Base-by-base conservation (phyloP, 768 basidiomycete species). In the Termitomyces sp. region DNA sequence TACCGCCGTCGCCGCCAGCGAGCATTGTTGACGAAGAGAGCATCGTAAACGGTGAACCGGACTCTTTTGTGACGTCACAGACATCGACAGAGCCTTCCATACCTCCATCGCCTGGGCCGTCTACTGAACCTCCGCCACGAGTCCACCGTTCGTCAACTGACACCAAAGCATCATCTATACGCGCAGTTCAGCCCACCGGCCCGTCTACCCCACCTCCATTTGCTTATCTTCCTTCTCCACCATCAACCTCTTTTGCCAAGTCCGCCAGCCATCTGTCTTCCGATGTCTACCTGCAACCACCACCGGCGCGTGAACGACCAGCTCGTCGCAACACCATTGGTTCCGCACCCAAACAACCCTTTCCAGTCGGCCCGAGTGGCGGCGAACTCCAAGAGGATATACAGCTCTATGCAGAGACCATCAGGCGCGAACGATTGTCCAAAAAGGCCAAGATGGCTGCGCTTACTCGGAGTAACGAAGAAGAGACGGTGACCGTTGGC, bases 321-420 rank as follows among this genome's bases (percentile, higher is more conserved):
- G 67, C 78, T 5, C 79, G 90, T 14, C 77, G 90, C 26, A 88
- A 91, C 64, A 91, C 90, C 2, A 90, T 83, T 0, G 87, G 89
- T 3, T 83, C 86, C 0, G 69, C 72, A 8, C 65, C 74, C 32
- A 60, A 63, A 63, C 57, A 31, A 58, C 24, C 55, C 44, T 64
- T 70, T 34, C 67, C 73, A 22, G 69, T 69, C 64, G 54, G 63
- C 60, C n/a, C 59, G 48, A 42, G 71, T 73, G 18, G 74, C 76
- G 79, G 74, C 34, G 87, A 84, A 62, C 78, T 93, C 0, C 87
- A 87, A 43, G 78, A 82, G 31, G 92, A 94, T 65, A 97, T 97
- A 44, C 82, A 94, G 65, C 77, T 86, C n/a, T 90, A 94, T 62
- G 92, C 92, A 0, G 94, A 96, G 63, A 84, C 85, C 61, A 93